These are phyloP conservation scores for Saccharomyces kudriavzevii DNA, from an alignment of 805 yeast genomes.

Conservation along the genomic window DNA sequence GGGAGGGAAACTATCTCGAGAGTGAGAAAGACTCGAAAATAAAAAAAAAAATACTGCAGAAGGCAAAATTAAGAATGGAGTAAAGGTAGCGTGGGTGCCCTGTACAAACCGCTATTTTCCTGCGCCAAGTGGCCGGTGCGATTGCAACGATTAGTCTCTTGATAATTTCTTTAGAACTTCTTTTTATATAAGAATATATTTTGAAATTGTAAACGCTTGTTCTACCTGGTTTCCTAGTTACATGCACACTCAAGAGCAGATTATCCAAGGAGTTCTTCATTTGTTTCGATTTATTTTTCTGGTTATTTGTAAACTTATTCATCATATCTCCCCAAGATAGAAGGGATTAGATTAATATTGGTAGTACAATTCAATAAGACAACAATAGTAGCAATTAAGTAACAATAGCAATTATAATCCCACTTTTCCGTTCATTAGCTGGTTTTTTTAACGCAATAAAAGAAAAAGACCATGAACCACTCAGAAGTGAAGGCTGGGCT, in stretches of 20 bases:
- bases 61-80: neutral
- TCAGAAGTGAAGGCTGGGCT: conserved; percentile 23
- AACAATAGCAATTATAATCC: neutral
- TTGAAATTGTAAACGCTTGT: neutral
- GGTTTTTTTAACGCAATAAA: neutral
- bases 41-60: neutral
- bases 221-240: neutral
- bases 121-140: neutral
- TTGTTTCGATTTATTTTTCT: neutral
- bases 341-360: neutral
- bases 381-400: neutral
- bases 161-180: neutral
- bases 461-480: neutral
- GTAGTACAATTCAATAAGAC: neutral
- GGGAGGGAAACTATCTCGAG: neutral
- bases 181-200: neutral
- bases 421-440: neutral
- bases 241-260: neutral
- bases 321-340: neutral
- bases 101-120: neutral
- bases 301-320: neutral
- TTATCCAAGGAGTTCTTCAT: neutral
- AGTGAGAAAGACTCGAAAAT: neutral
- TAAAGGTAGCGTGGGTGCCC: neutral
- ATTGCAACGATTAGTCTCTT: neutral